Conservation (phyloP, 176 grass and related monocot species). For the Secale cereale region DNA sequence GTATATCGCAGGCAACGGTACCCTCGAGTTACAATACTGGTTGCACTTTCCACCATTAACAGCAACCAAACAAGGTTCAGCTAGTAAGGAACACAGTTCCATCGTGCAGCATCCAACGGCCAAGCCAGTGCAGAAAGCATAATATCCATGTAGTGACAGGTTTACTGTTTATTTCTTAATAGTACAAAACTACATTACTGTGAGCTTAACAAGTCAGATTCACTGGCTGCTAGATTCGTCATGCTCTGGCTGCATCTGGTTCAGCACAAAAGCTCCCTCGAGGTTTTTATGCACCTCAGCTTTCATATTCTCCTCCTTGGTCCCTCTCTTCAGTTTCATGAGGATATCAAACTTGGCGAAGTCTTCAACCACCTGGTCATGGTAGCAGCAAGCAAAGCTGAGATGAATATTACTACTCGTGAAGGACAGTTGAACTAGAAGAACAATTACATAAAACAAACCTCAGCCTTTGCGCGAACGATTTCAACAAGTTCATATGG, state of each 20-base stretch:
- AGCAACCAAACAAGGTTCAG: neutral
- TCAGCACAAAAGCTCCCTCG: constrained; percentile 76
- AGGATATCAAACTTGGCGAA: constrained; percentile 72
- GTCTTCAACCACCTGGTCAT: constrained; percentile 59
- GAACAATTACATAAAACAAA: constrained; percentile 10
- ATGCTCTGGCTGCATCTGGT: constrained; percentile 59
- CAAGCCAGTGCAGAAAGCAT: neutral
- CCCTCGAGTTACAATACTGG: neutral
- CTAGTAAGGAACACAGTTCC: neutral
- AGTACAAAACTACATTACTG: constrained; percentile 6
- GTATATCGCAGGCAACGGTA: neutral
- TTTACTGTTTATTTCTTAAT: constrained; percentile 27
- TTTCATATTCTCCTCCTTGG: constrained; percentile 78
- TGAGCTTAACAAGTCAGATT: neutral
- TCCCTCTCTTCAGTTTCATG: constrained; percentile 89
- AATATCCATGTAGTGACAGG: neutral
- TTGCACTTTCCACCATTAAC: neutral
- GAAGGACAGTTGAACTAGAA: neutral
- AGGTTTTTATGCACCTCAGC: constrained; percentile 88
- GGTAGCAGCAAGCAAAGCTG: neutral
- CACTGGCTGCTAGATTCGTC: constrained; percentile 48
- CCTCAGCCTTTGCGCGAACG: constrained; percentile 61
- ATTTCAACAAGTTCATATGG: constrained; percentile 86
- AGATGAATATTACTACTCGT: neutral
- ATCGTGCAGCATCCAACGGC: neutral